A percentile compares a stretch with the other conserved stretches of the same genome.
phyloP scores from a whole-genome alignment of 768 basidiomycete species.

The Tulasnella sp. region DNA sequence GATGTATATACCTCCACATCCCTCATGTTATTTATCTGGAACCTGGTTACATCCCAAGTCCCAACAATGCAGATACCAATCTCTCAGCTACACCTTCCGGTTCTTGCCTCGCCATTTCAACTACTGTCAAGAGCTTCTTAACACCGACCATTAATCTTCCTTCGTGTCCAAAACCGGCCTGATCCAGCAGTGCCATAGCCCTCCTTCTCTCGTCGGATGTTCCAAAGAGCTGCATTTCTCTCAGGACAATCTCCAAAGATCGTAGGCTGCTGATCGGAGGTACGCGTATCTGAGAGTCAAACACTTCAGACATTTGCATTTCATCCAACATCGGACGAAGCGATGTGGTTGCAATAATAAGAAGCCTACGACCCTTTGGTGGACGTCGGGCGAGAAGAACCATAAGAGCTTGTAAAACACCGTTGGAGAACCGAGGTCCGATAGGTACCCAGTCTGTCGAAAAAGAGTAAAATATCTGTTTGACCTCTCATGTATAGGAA shows the following conservation, averaged over 20 bases:
- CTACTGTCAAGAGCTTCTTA: constrained; percentile 79
- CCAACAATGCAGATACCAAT: constrained; percentile 29
- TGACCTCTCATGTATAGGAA: no score
- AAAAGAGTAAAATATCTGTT: no score
- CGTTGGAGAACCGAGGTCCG: constrained; percentile 92
- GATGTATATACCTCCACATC: no score
- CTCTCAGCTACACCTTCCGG: constrained; percentile 69
- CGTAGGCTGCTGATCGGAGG: constrained; percentile 63
- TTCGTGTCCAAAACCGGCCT: constrained; percentile 54
- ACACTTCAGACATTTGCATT: constrained; percentile 76
- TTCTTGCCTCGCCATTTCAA: constrained; percentile 97
- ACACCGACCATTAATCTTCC: constrained; percentile 68
- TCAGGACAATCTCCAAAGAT: constrained; percentile 62
- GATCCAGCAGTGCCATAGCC: constrained; percentile 51
- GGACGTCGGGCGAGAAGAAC: constrained; percentile 81
- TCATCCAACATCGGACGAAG: constrained; percentile 74
- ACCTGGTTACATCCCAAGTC: background rate
- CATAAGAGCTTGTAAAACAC: constrained; percentile 77
- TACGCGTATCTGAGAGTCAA: constrained; percentile 77
- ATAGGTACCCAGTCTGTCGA: constrained; percentile 85
- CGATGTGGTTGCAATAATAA: constrained; percentile 88
- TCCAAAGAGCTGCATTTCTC: constrained; percentile 65
- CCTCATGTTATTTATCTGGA: background rate
- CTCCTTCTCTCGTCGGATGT: constrained; percentile 39
- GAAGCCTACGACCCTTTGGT: constrained; percentile 88